Evolutionary conservation across 1,284 basidiomycete genomes (phyloP), one percentile per base, ranked within the genome.

Genomic region (Megacollybia platyphylla): DNA sequence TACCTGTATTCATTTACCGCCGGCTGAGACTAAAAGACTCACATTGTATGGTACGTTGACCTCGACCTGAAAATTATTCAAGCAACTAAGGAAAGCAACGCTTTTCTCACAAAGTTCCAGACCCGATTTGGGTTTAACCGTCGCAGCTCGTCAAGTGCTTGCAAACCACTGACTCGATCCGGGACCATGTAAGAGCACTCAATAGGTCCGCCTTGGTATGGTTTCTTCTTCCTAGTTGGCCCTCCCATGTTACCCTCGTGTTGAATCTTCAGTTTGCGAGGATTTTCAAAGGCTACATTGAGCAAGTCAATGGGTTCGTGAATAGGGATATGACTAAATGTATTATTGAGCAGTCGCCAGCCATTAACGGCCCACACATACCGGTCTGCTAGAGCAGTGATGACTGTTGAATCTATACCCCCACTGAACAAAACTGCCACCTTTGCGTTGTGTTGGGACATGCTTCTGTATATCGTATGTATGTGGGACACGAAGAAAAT

Each of bases 281-380:
- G 89, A 54, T 96, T 96, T 56, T 96, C 89, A 51, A 99, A 98
- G 0, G 88, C 90, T 3, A 99, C 92, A 53, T 97, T 98, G 17
- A 99, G 65, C 0, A 99, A 65, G 54, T 99, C 94, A 43, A 99
- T 92, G 0, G 90, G 82, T 56, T 91, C 87, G 31, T 71, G 67
- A 5, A 61, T 44, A 2, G 87, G 79, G 20, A 90, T 54, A 53
- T 85, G 76, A 42, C 87, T 89, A 48, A 29, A 24, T 13, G 44
- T 40, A 9, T 11, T n/a, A 24, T 35, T 48, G 7, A 37, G 41
- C 39, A 43, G 43, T 8, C 44, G 37, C 43, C 27, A 39, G 35
- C 9, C 13, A 45, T n/a, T 17, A 36, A 36, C 7, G 24, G 27
- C 11, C 31, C 7, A 32, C 24, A 56, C 64, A 32, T 56, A 85